Percentiles rank a stretch among this genome's conserved stretches.
These are phyloP conservation scores for Solanum peruvianum DNA, from an alignment of 257 asterid genomes.

Conservation along the genomic window DNA sequence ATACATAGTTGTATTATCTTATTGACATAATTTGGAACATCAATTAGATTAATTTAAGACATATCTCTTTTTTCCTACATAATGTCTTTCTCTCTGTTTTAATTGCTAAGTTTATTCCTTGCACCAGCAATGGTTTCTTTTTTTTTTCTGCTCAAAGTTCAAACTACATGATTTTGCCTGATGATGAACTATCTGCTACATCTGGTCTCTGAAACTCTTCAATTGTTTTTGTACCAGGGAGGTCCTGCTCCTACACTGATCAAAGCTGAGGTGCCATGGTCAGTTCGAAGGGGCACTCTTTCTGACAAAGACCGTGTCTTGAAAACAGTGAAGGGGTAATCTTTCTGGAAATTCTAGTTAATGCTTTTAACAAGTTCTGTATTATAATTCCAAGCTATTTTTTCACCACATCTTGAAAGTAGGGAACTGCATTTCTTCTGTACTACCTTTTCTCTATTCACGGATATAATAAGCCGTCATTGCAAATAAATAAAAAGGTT, in stretches of 20 bases:
- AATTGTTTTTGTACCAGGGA: slow-evolving; percentile 36
- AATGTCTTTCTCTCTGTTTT: not conserved
- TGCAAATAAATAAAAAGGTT: not conserved
- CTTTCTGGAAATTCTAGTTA: not conserved
- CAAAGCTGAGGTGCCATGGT: slow-evolving; percentile 17
- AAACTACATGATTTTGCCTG: not conserved
- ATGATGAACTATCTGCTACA: not conserved
- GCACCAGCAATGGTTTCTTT: not conserved
- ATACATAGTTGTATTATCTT: not conserved
- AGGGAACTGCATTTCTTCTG: not conserved
- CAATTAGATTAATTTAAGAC: not conserved
- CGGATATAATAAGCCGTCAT: not conserved
- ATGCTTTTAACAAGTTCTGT: not conserved
- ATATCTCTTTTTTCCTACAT: not conserved
- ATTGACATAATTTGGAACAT: not conserved
- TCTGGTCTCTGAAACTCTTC: not conserved
- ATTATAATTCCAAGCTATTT: not conserved
- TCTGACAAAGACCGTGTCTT: slow-evolving; percentile 13
- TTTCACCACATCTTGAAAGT: not conserved
- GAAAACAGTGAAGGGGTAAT: slow-evolving; percentile 13
- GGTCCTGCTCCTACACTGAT: slow-evolving; percentile 12
- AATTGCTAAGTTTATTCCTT: not conserved
- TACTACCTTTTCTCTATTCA: not conserved
- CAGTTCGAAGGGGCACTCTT: slow-evolving; percentile 3
- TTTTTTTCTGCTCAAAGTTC: not conserved